Percentiles rank a stretch among this genome's conserved stretches.
Conservation (phyloP, 768 basidiomycete species). For the Phaeotremella skinneri region DNA sequence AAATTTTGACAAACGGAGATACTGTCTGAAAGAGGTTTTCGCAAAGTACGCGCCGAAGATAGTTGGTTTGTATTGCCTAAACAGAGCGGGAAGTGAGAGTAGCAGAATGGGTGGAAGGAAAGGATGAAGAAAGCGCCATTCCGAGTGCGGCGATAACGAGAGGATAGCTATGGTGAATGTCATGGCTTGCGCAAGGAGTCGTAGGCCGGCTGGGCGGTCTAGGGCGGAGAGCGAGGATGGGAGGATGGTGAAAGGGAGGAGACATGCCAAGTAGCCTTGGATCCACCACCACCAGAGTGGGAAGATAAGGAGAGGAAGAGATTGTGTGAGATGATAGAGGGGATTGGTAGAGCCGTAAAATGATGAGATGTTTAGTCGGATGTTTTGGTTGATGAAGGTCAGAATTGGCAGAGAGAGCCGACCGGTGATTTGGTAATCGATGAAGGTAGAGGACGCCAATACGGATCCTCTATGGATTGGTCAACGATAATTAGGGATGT, state of each 20-base stretch:
- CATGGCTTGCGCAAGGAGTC: slow-evolving; percentile 57
- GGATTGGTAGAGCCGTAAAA: slow-evolving; percentile 84
- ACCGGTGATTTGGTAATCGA: slow-evolving; percentile 62
- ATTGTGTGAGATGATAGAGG: slow-evolving; percentile 89
- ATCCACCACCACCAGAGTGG: slow-evolving; percentile 61
- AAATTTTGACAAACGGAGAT: slow-evolving; percentile 28
- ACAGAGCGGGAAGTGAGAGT: slow-evolving; percentile 70
- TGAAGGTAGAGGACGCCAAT: slow-evolving; percentile 32
- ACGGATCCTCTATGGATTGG: slow-evolving; percentile 22
- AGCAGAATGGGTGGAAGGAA: slow-evolving; percentile 78
- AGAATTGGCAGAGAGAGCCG: slow-evolving; percentile 68
- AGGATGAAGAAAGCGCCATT: slow-evolving; percentile 96
- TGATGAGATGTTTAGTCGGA: slow-evolving; percentile 73
- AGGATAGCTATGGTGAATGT: slow-evolving; percentile 67
- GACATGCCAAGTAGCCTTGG: slow-evolving; percentile 26
- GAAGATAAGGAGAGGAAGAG: slow-evolving; percentile 74
- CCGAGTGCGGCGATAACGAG: slow-evolving; percentile 86
- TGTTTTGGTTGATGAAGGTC: slow-evolving; percentile 79
- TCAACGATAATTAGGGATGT: neutral
- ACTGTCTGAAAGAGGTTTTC: slow-evolving; percentile 23
- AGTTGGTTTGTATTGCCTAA: slow-evolving; percentile 55
- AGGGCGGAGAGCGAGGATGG: slow-evolving; percentile 12
- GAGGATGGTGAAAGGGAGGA: slow-evolving; percentile 19
- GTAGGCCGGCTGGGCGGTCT: slow-evolving; percentile 25
- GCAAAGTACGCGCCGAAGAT: slow-evolving; percentile 19